Percentiles rank a stretch among this genome's conserved stretches.
These are phyloP conservation scores for Saccharomycopsis synnaedendra DNA, from an alignment of 805 yeast genomes.

Conservation along the genomic window DNA sequence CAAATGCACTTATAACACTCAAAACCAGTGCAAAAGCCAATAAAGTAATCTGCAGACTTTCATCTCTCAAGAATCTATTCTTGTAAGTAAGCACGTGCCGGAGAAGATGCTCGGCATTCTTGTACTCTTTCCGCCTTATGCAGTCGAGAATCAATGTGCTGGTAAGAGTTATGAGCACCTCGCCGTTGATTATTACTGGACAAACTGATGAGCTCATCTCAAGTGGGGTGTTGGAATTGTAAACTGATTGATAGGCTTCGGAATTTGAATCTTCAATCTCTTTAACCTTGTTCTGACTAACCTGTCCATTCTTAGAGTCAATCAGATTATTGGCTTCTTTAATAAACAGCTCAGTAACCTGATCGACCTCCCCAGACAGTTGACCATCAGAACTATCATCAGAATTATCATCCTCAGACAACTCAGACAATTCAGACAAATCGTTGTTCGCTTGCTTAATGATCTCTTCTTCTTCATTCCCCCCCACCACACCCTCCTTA, in stretches of 20 bases:
- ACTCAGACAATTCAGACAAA: neutral
- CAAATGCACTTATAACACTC: constrained; percentile 8
- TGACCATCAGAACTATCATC: neutral
- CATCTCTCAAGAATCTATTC: constrained; percentile 1
- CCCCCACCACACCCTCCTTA: neutral
- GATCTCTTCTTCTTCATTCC: neutral
- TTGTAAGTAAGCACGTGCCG: constrained; percentile 1
- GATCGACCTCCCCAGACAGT: neutral
- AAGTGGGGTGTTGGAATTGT: too few species aligned
- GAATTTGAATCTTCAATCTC: too few species aligned
- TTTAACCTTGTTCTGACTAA: too few species aligned
- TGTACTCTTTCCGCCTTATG: constrained; percentile 1
- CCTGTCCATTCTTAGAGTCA: too few species aligned
- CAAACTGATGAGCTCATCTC: too few species aligned
- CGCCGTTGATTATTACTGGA: constrained; percentile 5
- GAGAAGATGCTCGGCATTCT: constrained; percentile 4
- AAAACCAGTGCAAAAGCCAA: constrained; percentile 11
- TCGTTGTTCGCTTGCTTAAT: neutral
- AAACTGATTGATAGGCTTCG: too few species aligned
- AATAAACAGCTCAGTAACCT: neutral
- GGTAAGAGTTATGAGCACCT: constrained; percentile 9
- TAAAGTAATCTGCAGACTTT: constrained; percentile 6
- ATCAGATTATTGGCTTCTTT: too few species aligned
- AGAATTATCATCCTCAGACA: neutral
- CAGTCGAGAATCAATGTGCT: constrained; percentile 10